Evolutionary conservation across 768 basidiomycete genomes (phyloP).

Genomic region (Hypsizygus marmoreus): DNA sequence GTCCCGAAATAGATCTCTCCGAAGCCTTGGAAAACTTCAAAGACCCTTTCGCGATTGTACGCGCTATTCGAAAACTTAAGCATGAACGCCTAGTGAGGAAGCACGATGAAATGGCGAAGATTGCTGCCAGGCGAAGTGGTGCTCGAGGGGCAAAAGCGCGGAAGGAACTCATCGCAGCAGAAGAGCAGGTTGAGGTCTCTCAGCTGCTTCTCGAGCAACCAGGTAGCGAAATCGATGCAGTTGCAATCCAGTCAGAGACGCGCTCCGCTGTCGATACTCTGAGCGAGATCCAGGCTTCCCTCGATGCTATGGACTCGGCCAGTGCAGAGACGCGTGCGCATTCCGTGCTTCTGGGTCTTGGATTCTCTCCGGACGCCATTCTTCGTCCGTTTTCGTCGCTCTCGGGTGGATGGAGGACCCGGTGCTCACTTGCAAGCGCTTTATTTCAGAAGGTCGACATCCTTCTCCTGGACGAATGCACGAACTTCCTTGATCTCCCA

Average conservation of each 20-base stretch:
- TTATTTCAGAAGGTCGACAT: conserved; percentile 59
- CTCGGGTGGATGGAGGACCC: conserved; percentile 68
- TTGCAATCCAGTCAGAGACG: conserved; percentile 21
- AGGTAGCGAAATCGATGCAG: conserved; percentile 23
- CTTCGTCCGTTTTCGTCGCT: conserved; percentile 45
- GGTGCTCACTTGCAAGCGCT: conserved; percentile 59
- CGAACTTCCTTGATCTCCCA: conserved; percentile 54
- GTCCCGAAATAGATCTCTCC: conserved; percentile 7
- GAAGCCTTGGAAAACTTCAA: conserved; percentile 28
- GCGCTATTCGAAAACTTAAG: conserved; percentile 27
- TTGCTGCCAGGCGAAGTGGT: conserved; percentile 54
- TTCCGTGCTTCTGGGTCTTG: conserved; percentile 57
- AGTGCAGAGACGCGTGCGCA: conserved; percentile 50
- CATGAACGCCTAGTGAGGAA: conserved; percentile 25
- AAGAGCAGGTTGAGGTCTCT: conserved; percentile 38
- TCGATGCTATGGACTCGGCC: conserved; percentile 32
- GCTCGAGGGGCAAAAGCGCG: conserved; percentile 59
- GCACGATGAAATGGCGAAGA: conserved; percentile 41
- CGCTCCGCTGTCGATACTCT: conserved; percentile 26
- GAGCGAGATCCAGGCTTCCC: conserved; percentile 25
- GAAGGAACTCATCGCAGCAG: conserved; percentile 48
- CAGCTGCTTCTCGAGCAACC: conserved; percentile 23
- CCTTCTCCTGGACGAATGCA: conserved; percentile 60
- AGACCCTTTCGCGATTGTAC: conserved; percentile 24
- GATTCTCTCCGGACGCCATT: conserved; percentile 46